Percentiles rank a stretch among this genome's conserved stretches.
Conservation (phyloP, 352 stramenopile genomes). For the Globisporangium spiculum region DNA sequence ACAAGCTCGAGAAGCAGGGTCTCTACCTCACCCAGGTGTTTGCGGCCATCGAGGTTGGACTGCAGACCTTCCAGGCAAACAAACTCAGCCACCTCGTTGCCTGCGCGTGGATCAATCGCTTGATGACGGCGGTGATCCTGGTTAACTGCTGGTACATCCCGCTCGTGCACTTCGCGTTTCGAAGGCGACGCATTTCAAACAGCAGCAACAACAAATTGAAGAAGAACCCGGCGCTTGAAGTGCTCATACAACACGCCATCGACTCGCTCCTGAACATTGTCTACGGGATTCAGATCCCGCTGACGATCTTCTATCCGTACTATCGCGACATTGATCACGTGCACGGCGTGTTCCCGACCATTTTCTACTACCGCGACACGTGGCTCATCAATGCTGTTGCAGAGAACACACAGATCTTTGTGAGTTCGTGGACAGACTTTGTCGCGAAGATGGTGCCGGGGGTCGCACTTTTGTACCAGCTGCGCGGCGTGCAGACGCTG, state of each 20-base stretch:
- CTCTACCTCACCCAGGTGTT: conserved; percentile 14
- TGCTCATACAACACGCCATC: conserved; percentile 12
- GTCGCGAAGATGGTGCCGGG: conserved; percentile 16
- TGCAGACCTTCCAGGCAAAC: conserved; percentile 27
- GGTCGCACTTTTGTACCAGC: conserved; percentile 11
- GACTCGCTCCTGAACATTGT: conserved; percentile 21
- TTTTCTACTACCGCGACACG: conserved; percentile 15
- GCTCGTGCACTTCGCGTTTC: conserved; percentile 12
- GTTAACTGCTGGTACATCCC: conserved; percentile 25
- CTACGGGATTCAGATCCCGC: conserved; percentile 18
- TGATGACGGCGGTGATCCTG: conserved; percentile 14
- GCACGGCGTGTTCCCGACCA: neutral
- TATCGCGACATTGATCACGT: neutral
- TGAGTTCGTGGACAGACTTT: conserved; percentile 16
- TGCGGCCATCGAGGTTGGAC: conserved; percentile 17
- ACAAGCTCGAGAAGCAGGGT: conserved; percentile 12
- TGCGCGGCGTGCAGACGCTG: conserved; percentile 11
- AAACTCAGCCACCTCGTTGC: conserved; percentile 21
- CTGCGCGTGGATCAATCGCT: conserved; percentile 20
- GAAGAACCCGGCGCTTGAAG: conserved; percentile 10
- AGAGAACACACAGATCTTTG: conserved; percentile 17
- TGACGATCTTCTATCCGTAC: conserved; percentile 10
- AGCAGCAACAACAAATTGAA: neutral
- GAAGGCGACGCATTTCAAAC: neutral
- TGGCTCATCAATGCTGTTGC: conserved; percentile 6